Base-by-base conservation (phyloP, 768 basidiomycete genomes). In the Hericium alpestre region DNA sequence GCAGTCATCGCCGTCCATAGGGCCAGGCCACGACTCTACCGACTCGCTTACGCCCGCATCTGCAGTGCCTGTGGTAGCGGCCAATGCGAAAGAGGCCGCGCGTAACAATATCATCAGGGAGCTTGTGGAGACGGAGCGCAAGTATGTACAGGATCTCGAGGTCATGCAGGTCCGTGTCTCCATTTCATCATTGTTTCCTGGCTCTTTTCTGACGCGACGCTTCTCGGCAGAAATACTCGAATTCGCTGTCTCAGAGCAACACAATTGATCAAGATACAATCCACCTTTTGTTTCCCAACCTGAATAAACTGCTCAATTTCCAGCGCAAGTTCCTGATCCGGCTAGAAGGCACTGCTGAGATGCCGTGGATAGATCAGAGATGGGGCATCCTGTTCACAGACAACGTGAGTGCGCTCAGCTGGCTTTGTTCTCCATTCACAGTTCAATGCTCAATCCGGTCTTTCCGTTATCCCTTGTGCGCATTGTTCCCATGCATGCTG, bases 91-190 rank as follows among this genome's bases (percentile, higher is more conserved):
- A 56, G 84, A 89, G 60, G 74, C 79, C 1, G 83, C 84, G 20
- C 77, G 89, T 55, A 83, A 82, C 69, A 87, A 87, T 61, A 87
- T 88, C 59, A 80, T 93, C 58, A 80, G 81, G 65, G 96, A 99
- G 72, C 83, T 97, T 63, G 81, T 98, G 51, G 89, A 91, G 70
- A 97, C 93, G 0, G 96, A 99, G 70, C 84, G 91, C 63, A 93
- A 93, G 73, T 98, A 92, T 69, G 95, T 98, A 5, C 87, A 91
- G 70, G 96, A 98, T 72, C 76, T 99, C 61, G 93, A 96, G 70
- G 84, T 93, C 65, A 89, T 98, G 79, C 93, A 95, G 81, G 93
- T 92, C 63, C 65, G 84, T 67, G 32, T 32, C 32, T 58, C 55
- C 4, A 22, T 47, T 20, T 9, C 12, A 18, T 15, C 20, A 51